Conservation (phyloP, 305 asterid species). For the Rubia tinctorum region DNA sequence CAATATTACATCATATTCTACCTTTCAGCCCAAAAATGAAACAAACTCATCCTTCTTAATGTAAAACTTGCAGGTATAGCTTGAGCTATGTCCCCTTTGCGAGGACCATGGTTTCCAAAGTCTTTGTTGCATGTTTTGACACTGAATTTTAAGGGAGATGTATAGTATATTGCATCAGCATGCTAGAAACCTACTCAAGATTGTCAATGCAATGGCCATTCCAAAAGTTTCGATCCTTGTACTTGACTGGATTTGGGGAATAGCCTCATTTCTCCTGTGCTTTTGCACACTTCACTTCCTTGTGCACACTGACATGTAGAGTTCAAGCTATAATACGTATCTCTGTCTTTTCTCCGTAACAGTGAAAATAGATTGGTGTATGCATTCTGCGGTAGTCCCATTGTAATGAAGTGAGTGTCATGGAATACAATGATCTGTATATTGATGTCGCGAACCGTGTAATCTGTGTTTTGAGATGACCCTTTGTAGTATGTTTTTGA, state of each 20-base stretch:
- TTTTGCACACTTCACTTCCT: neutral
- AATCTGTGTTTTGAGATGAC: neutral
- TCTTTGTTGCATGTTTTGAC: conserved; percentile 80
- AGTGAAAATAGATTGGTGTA: neutral
- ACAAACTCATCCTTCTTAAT: conserved; percentile 11
- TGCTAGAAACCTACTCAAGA: neutral
- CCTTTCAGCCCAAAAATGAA: neutral
- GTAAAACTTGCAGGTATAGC: conserved; percentile 84
- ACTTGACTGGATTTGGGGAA: neutral
- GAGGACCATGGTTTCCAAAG: conserved; percentile 90
- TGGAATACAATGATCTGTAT: conserved; percentile 5
- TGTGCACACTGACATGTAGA: neutral
- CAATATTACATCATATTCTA: neutral
- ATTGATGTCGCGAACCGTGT: neutral
- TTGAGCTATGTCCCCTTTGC: conserved; percentile 96
- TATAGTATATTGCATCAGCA: neutral
- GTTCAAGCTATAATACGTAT: neutral
- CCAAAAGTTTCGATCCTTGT: neutral
- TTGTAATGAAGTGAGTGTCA: conserved; percentile 1
- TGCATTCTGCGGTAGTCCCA: neutral
- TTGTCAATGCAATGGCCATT: neutral
- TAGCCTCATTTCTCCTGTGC: neutral
- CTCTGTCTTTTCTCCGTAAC: neutral
- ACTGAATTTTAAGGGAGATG: conserved; percentile 58
- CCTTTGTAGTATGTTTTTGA: neutral